Evolutionary conservation across 2,329 filamentous ascomycete genomes (phyloP).

Genomic region (Pyrenochaeta sp.): DNA sequence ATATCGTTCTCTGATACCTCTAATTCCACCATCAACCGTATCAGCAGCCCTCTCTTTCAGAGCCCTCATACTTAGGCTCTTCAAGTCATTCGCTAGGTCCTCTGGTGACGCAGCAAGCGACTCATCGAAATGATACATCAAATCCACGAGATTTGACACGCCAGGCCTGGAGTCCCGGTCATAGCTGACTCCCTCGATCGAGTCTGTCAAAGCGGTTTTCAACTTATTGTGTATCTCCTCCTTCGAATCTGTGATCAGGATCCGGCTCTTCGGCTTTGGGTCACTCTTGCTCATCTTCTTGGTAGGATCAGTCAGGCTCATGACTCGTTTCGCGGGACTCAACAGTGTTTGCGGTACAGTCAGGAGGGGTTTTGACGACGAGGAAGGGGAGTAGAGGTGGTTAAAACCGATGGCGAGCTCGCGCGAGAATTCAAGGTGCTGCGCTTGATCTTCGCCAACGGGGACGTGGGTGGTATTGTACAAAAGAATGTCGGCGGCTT

Average conservation of each 20-base stretch:
- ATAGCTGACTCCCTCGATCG: conserved; percentile 72
- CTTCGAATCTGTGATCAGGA: conserved; percentile 78
- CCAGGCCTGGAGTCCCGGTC: conserved; percentile 76
- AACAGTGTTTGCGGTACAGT: conserved; percentile 39
- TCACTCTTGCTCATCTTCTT: conserved; percentile 97
- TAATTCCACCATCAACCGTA: conserved; percentile 63
- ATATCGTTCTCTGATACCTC: conserved; percentile 66
- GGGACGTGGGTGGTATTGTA: conserved; percentile 90
- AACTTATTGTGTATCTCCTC: conserved; percentile 74
- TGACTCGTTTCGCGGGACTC: conserved; percentile 79
- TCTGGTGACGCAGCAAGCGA: conserved; percentile 47
- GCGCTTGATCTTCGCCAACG: conserved; percentile 92
- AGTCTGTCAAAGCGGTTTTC: conserved; percentile 79
- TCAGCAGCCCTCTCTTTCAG: conserved; percentile 72
- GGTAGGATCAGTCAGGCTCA: conserved; percentile 81
- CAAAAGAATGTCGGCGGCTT: conserved; percentile 92
- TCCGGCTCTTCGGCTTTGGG: conserved; percentile 73
- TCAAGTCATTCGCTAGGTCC: conserved; percentile 58
- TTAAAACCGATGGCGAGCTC: conserved; percentile 91
- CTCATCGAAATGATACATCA: conserved; percentile 74
- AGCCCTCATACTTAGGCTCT: conserved; percentile 59
- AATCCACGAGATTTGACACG: conserved; percentile 84
- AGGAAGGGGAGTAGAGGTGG: conserved; percentile 68
- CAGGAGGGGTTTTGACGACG: conserved; percentile 15
- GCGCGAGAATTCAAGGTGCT: conserved; percentile 92